These are phyloP conservation scores for Didymellaceae sp. DNA, from an alignment of 2,329 filamentous ascomycete species.

Conservation along the genomic window DNA sequence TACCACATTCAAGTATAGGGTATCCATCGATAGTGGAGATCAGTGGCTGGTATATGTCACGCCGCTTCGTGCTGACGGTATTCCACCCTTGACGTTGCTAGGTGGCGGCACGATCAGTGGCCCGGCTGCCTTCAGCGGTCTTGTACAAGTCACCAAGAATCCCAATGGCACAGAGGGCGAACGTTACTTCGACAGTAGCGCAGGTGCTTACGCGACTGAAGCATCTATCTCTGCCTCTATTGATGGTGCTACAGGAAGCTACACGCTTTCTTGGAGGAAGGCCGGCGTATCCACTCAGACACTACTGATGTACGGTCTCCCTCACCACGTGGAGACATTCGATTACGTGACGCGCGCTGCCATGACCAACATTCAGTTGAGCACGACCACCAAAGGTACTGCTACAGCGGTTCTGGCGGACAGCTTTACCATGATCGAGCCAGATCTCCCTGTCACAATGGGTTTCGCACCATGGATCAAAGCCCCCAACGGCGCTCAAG, in stretches of 20 bases:
- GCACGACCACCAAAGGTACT: constrained; percentile 87
- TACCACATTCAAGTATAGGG: constrained; percentile 53
- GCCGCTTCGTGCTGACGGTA: constrained; percentile 59
- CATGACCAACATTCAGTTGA: constrained; percentile 64
- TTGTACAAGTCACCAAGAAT: constrained; percentile 84
- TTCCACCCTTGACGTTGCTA: constrained; percentile 72
- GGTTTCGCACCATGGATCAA: constrained; percentile 82
- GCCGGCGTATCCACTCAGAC: constrained; percentile 63
- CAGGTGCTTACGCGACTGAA: constrained; percentile 75
- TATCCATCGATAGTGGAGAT: constrained; percentile 59
- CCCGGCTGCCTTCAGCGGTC: constrained; percentile 72
- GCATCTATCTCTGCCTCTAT: constrained; percentile 59
- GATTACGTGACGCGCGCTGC: constrained; percentile 61
- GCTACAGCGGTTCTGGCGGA: constrained; percentile 67
- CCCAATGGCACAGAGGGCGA: constrained; percentile 61
- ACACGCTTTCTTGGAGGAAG: constrained; percentile 75
- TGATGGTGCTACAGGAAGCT: constrained; percentile 63
- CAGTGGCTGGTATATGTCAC: constrained; percentile 83
- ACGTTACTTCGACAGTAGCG: constrained; percentile 76
- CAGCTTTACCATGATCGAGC: constrained; percentile 73
- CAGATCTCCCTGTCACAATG: constrained; percentile 71
- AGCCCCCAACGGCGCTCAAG: constrained; percentile 42
- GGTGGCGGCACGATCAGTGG: constrained; percentile 72
- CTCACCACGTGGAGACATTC: constrained; percentile 84
- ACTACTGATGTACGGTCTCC: constrained; percentile 86